Conservation (phyloP, 1,284 basidiomycete species). For the Ceratobasidium sp. region DNA sequence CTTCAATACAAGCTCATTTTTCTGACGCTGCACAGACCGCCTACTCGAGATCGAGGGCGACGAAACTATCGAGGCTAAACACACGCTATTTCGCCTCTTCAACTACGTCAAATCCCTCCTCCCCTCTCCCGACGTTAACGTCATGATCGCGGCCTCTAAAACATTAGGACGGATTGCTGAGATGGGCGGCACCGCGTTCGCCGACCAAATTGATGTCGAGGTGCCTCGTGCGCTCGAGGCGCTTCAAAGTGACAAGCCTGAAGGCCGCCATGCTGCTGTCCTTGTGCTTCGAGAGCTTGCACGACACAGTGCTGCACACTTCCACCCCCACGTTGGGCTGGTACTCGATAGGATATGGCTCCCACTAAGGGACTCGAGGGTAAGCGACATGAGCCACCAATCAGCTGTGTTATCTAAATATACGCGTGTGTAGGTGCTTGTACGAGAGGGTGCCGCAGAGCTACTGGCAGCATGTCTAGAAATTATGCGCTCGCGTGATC, state of each 20-base stretch:
- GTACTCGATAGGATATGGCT: conserved; percentile 93
- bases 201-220: conserved; percentile 86
- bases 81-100: conserved; percentile 84
- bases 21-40: conserved; percentile 62
- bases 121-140: conserved; percentile 83
- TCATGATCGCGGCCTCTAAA: conserved; percentile 90
- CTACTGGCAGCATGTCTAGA: conserved; percentile 89
- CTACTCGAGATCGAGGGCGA: conserved; percentile 76
- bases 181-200: conserved; percentile 82
- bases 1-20: conserved; percentile 41
- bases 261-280: conserved; percentile 83
- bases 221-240: conserved; percentile 83
- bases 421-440: conserved; percentile 50
- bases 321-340: conserved; percentile 84
- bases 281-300: conserved; percentile 93
- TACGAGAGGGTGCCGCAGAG: conserved; percentile 91
- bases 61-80: conserved; percentile 69
- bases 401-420: conserved; percentile 11
- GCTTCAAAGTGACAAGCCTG: conserved; percentile 69
- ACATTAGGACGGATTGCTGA: conserved; percentile 84
- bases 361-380: conserved; percentile 83
- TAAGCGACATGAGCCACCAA: conserved; percentile 54
- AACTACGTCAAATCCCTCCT: conserved; percentile 90
- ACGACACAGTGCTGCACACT: conserved; percentile 83
- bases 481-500: conserved; percentile 78